Percentiles rank a stretch among this genome's conserved stretches.
These are phyloP conservation scores for Cryptococcus sp. DNA, from an alignment of 1,284 basidiomycete genomes.

Conservation along the genomic window DNA sequence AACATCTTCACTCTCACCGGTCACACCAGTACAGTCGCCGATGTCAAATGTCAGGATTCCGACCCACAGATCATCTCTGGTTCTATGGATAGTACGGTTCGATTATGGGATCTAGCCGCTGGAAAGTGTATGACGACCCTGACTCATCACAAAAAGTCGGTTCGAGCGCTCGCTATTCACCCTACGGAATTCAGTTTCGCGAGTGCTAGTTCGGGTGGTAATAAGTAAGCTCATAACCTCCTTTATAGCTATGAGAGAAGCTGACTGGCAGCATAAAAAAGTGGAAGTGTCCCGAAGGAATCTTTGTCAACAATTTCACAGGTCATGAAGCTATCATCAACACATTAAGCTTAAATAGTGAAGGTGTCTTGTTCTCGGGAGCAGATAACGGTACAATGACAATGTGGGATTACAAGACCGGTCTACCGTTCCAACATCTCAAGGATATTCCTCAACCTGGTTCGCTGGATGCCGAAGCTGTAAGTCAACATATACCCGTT, in stretches of 20 bases:
- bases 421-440: slow-evolving; percentile 88
- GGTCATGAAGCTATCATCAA: slow-evolving; percentile 98
- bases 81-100: slow-evolving; percentile 95
- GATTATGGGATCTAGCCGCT: slow-evolving; percentile 97
- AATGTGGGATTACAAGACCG: slow-evolving; percentile 92
- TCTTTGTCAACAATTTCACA: slow-evolving; percentile 90
- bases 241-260: not conserved
- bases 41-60: slow-evolving; percentile 89
- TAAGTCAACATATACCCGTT: slow-evolving; percentile 29
- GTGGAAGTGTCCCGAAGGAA: slow-evolving; percentile 96
- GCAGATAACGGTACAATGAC: slow-evolving; percentile 85
- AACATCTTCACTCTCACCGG: slow-evolving; percentile 91
- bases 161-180: slow-evolving; percentile 87
- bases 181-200: slow-evolving; percentile 96
- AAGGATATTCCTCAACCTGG: slow-evolving; percentile 95
- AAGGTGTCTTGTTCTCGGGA: slow-evolving; percentile 95
- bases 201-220: slow-evolving; percentile 87
- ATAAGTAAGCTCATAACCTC: slow-evolving; percentile 56
- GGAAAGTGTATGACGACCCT: slow-evolving; percentile 93
- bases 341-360: slow-evolving; percentile 85
- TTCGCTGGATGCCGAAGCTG: slow-evolving; percentile 94
- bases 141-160: slow-evolving; percentile 98
- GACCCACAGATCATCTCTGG: slow-evolving; percentile 98
- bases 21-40: slow-evolving; percentile 89
- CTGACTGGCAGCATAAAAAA: slow-evolving; percentile 70